Evolutionary conservation across 768 basidiomycete species (phyloP).

Genomic region (Pulveroboletus sp.): DNA sequence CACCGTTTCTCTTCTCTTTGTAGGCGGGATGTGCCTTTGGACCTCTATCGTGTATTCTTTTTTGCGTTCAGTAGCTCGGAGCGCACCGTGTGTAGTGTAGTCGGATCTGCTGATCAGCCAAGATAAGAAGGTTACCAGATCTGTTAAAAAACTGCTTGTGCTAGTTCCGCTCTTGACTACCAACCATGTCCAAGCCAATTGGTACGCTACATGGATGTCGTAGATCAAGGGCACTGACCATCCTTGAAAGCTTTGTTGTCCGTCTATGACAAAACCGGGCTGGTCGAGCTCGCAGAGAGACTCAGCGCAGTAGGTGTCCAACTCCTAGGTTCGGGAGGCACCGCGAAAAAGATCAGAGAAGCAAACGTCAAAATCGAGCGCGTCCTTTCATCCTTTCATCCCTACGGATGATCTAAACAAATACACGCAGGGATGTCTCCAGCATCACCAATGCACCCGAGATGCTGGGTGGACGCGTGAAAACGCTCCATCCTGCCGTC

Average conservation of each 20-base stretch:
- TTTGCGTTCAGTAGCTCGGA: conserved; percentile 1
- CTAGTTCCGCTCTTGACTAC: conserved; percentile 5
- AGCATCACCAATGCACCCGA: conserved; percentile 97
- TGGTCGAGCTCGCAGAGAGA: conserved; percentile 85
- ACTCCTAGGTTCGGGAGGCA: conserved; percentile 93
- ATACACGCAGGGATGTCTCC: conserved; percentile 76
- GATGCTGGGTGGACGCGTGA: conserved; percentile 97
- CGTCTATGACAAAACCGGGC: conserved; percentile 92
- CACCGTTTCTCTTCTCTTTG: not conserved
- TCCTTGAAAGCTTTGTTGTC: conserved; percentile 71
- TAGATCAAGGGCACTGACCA: conserved; percentile 1
- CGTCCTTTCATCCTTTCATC: conserved; percentile 31
- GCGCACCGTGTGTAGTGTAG: conserved; percentile 1
- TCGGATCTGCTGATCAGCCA: conserved; percentile 10
- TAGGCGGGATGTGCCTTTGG: conserved; percentile 7
- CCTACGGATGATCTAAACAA: conserved; percentile 6
- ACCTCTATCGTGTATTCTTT: conserved; percentile 10
- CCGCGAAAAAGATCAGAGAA: conserved; percentile 95
- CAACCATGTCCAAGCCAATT: conserved; percentile 26
- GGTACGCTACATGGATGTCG: conserved; percentile 15
- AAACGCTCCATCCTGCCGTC: conserved; percentile 96
- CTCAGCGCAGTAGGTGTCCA: conserved; percentile 77
- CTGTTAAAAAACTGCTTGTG: not conserved
- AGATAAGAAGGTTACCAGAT: conserved; percentile 13
- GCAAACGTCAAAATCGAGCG: conserved; percentile 88